Conservation (phyloP, 805 yeast genomes). For the Candida parachauliodes region DNA sequence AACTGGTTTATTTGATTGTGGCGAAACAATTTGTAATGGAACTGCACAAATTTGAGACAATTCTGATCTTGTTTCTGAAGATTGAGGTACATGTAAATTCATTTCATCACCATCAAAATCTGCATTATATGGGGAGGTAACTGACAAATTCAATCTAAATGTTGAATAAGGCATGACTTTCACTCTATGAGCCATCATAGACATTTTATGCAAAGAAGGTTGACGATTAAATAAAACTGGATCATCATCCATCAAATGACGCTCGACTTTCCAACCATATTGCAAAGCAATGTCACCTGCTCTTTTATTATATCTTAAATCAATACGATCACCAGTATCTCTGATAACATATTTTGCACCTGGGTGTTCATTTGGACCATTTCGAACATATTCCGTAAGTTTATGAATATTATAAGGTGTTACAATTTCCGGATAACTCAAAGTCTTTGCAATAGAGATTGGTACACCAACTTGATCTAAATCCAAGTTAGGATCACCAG, state of each 20-base stretch:
- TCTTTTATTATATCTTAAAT: slow-evolving; percentile 91
- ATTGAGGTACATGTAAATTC: slow-evolving; percentile 99
- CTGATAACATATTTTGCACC: slow-evolving; percentile 98
- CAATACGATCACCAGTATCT: slow-evolving; percentile 98
- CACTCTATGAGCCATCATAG: slow-evolving; percentile 99
- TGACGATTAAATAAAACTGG: slow-evolving; percentile 98
- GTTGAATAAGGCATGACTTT: slow-evolving; percentile 99
- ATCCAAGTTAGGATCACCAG: slow-evolving; percentile 98
- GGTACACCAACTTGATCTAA: slow-evolving; percentile 99
- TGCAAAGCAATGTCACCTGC: slow-evolving; percentile 98
- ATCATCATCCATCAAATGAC: slow-evolving; percentile 96
- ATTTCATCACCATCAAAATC: slow-evolving; percentile 99
- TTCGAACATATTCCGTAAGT: slow-evolving; percentile 87
- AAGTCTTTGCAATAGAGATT: slow-evolving; percentile 88
- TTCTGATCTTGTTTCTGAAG: slow-evolving; percentile 97
- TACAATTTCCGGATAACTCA: slow-evolving; percentile 95
- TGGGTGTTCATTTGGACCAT: slow-evolving; percentile 99
- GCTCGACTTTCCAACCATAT: slow-evolving; percentile 98
- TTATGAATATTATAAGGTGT: slow-evolving; percentile 96
- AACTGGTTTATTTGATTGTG: slow-evolving; percentile 97
- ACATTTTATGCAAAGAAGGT: slow-evolving; percentile 98
- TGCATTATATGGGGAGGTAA: slow-evolving; percentile 98
- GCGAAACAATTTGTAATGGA: slow-evolving; percentile 95
- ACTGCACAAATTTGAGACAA: slow-evolving; percentile 93
- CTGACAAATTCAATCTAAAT: slow-evolving; percentile 92